phyloP scores from a whole-genome alignment of 1,284 basidiomycete species.

The Irpex rosettiformis region DNA sequence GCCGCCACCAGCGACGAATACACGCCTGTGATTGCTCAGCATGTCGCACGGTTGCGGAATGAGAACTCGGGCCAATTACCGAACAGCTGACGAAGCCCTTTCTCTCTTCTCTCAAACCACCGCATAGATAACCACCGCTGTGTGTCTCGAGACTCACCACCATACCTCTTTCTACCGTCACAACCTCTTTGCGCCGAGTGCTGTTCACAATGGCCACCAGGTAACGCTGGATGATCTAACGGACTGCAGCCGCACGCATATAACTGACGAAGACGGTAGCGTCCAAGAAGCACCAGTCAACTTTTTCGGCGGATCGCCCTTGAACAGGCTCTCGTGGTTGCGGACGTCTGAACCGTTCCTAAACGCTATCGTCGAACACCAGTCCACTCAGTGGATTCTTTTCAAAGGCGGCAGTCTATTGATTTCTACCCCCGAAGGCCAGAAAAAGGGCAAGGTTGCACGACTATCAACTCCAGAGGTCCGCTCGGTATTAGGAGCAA shows the following conservation, averaged over 20 bases:
- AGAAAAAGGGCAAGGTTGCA: constrained; percentile 36
- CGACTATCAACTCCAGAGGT: constrained; percentile 56
- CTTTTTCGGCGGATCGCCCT: constrained; percentile 73
- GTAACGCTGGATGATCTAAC: background rate
- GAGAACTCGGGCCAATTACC: background rate
- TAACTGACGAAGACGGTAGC: too few relatives aligned
- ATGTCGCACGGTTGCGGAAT: background rate
- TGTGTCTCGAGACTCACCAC: background rate
- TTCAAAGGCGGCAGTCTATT: constrained; percentile 72
- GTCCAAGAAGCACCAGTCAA: constrained; percentile 39
- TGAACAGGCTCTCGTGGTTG: constrained; percentile 87
- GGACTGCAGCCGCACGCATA: too few relatives aligned
- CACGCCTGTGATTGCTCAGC: background rate
- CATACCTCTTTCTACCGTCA: constrained; percentile 1
- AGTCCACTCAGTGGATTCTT: constrained; percentile 68
- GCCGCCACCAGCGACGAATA: too few relatives aligned
- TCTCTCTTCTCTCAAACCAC: background rate
- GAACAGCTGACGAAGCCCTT: constrained; percentile 13
- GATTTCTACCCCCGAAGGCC: constrained; percentile 25
- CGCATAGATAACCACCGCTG: background rate
- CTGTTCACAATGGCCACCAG: background rate
- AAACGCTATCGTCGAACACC: constrained; percentile 58
- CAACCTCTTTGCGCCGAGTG: background rate
- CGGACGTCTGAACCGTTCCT: constrained; percentile 70
- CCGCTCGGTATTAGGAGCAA: constrained; percentile 37